Percentiles rank a stretch among this genome's conserved stretches.
Evolutionary conservation across 2,329 filamentous ascomycete species (phyloP).

Genomic region (Alternaria longipes): DNA sequence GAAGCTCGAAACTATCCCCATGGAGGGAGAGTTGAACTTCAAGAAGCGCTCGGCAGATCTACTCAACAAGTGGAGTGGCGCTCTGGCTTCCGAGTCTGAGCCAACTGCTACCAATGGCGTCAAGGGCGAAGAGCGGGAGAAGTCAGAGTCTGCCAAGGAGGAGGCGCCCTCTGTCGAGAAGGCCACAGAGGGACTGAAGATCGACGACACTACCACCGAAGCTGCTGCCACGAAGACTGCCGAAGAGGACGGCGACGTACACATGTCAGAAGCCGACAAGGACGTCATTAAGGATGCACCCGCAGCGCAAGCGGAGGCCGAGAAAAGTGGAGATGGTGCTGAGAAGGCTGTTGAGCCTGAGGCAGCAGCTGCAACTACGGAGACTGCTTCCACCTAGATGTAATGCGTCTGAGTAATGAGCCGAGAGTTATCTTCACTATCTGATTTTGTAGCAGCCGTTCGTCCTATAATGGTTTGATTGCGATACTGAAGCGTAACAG

Average conservation of each 20-base stretch:
- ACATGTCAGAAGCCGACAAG: constrained; percentile 38
- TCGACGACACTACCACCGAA: constrained; percentile 35
- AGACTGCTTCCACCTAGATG: constrained; percentile 13
- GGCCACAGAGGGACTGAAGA: constrained; percentile 33
- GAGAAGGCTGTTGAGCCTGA: constrained; percentile 23
- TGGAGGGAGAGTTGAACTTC: constrained; percentile 89
- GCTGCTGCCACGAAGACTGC: constrained; percentile 29
- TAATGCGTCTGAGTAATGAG: neutral
- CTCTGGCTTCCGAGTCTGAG: constrained; percentile 60
- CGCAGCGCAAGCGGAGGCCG: constrained; percentile 28
- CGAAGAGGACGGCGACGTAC: constrained; percentile 37
- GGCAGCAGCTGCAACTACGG: constrained; percentile 13
- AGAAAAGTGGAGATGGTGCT: constrained; percentile 16
- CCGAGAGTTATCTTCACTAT: neutral
- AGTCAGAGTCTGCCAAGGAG: constrained; percentile 44
- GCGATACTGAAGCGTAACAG: constrained; percentile 2
- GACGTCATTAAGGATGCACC: constrained; percentile 27
- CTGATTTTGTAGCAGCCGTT: neutral
- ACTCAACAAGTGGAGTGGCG: constrained; percentile 88
- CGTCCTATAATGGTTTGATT: neutral
- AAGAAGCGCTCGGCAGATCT: constrained; percentile 82
- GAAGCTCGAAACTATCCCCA: constrained; percentile 79
- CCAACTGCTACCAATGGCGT: constrained; percentile 45
- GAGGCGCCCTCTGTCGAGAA: constrained; percentile 49
- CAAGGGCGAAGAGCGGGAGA: constrained; percentile 51